Conservation (phyloP, 768 basidiomycete genomes). For the Atractiella rhizophila region DNA sequence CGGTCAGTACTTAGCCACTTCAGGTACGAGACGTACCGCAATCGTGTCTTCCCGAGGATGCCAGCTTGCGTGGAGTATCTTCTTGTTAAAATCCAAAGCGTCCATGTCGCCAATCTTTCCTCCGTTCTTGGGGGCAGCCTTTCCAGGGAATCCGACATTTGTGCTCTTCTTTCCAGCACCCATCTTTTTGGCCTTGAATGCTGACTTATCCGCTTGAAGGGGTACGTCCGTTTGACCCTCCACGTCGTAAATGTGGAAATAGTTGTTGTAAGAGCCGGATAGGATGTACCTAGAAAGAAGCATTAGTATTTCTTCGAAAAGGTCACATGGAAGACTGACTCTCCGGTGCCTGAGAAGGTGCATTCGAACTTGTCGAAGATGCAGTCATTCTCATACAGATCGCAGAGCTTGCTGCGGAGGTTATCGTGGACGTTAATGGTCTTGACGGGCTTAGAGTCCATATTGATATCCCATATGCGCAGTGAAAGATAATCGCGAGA, state of each 20-base stretch:
- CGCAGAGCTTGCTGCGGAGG: conserved; percentile 85
- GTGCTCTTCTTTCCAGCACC: conserved; percentile 38
- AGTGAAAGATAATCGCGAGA: conserved; percentile 89
- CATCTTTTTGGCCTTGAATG: conserved; percentile 98
- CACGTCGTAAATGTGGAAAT: conserved; percentile 96
- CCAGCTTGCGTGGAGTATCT: conserved; percentile 56
- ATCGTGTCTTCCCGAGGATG: conserved; percentile 97
- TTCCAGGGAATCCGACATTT: conserved; percentile 29
- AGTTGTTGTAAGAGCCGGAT: conserved; percentile 99
- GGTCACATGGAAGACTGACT: conserved; percentile 25
- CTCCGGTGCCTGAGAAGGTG: conserved; percentile 88
- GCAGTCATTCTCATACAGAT: conserved; percentile 97
- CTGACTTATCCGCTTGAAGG: conserved; percentile 92
- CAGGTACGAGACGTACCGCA: conserved; percentile 35
- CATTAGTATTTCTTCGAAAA: not conserved
- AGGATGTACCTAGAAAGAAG: conserved; percentile 47
- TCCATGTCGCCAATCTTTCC: conserved; percentile 53
- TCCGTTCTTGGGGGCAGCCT: conserved; percentile 52
- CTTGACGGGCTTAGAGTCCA: conserved; percentile 87
- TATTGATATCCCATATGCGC: conserved; percentile 99
- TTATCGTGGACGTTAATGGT: conserved; percentile 98
- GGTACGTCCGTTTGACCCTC: conserved; percentile 61
- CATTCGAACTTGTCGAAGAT: conserved; percentile 99
- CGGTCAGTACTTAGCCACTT: not conserved
- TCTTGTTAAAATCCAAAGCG: conserved; percentile 63